Evolutionary conservation across 805 yeast genomes (phyloP).

Genomic region (Candida pini): DNA sequence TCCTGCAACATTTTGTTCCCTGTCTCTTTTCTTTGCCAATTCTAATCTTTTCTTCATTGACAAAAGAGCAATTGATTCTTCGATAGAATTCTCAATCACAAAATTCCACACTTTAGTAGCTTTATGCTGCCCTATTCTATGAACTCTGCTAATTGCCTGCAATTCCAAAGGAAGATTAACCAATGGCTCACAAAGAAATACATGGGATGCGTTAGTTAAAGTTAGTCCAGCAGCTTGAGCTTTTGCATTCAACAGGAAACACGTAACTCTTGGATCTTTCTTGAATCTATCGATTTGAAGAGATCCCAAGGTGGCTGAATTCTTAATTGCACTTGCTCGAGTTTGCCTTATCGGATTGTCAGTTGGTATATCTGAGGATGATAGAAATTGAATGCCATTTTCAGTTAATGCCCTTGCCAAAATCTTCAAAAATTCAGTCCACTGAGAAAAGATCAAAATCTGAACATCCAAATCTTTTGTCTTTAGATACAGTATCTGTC

Average conservation of each 20-base stretch:
- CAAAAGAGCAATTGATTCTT: slow-evolving; percentile 74
- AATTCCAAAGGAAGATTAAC: slow-evolving; percentile 81
- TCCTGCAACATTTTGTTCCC: slow-evolving; percentile 18
- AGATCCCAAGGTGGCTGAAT: slow-evolving; percentile 12
- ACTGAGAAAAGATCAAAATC: slow-evolving; percentile 84
- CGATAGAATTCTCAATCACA: slow-evolving; percentile 77
- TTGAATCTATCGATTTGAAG: slow-evolving; percentile 55
- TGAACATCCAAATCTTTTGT: slow-evolving; percentile 58
- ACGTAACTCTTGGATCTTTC: slow-evolving; percentile 57
- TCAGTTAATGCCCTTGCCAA: slow-evolving; percentile 59
- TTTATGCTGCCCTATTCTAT: slow-evolving; percentile 81
- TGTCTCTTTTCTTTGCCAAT: slow-evolving; percentile 28
- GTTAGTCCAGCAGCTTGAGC: slow-evolving; percentile 90
- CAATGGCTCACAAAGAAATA: slow-evolving; percentile 87
- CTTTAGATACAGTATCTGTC: slow-evolving; percentile 62
- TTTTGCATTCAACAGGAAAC: slow-evolving; percentile 78
- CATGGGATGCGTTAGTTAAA: slow-evolving; percentile 86
- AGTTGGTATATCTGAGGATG: slow-evolving; percentile 34
- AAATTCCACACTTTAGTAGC: slow-evolving; percentile 92
- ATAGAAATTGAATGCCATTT: slow-evolving; percentile 52
- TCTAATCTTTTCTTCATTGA: slow-evolving; percentile 57
- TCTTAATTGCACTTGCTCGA: too few relatives aligned
- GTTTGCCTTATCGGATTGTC: slow-evolving; percentile 2
- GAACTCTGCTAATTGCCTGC: slow-evolving; percentile 89
- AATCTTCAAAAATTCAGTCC: slow-evolving; percentile 67